phyloP scores from a whole-genome alignment of 345 rosid genomes.

The Cardamine resedifolia region DNA sequence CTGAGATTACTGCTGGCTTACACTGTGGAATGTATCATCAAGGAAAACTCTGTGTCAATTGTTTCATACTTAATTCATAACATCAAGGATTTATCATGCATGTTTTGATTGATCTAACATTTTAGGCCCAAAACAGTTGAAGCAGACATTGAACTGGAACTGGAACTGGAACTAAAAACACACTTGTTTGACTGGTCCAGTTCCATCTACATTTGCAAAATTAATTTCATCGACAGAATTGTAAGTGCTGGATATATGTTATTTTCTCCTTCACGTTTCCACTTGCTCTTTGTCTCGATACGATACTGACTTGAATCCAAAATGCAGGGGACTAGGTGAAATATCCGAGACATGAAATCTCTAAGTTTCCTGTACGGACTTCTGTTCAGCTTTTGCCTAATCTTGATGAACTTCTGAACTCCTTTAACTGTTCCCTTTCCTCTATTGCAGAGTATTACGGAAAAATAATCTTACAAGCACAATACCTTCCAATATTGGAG shows the following conservation, averaged over 20 bases:
- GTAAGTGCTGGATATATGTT: constrained; percentile 40
- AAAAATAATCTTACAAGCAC: constrained; percentile 45
- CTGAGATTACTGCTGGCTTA: constrained; percentile 92
- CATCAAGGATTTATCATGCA: too few relatives aligned
- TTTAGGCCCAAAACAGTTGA: too few relatives aligned
- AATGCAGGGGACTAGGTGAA: constrained; percentile 55
- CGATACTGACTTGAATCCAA: constrained; percentile 2
- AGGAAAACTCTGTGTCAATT: constrained; percentile 89
- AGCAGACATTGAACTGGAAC: too few relatives aligned
- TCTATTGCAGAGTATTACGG: constrained; percentile 40
- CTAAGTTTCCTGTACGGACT: constrained; percentile 49
- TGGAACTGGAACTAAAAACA: too few relatives aligned
- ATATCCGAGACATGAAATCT: constrained; percentile 45
- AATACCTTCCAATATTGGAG: constrained; percentile 46
- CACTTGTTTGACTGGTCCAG: constrained; percentile 63
- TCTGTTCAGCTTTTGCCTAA: constrained; percentile 1
- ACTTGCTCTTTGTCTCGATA: neutral
- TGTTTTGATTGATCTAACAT: too few relatives aligned
- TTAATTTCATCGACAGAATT: constrained; percentile 51
- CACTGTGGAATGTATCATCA: constrained; percentile 89
- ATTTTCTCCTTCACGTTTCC: constrained; percentile 4
- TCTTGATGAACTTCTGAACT: constrained; percentile 4
- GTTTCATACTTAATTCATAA: too few relatives aligned
- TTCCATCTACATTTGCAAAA: constrained; percentile 60
- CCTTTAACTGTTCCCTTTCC: constrained; percentile 8